Percentiles rank a stretch among this genome's conserved stretches.
phyloP scores from a whole-genome alignment of 306 rosid genomes.

The Quercus wislizeni region DNA sequence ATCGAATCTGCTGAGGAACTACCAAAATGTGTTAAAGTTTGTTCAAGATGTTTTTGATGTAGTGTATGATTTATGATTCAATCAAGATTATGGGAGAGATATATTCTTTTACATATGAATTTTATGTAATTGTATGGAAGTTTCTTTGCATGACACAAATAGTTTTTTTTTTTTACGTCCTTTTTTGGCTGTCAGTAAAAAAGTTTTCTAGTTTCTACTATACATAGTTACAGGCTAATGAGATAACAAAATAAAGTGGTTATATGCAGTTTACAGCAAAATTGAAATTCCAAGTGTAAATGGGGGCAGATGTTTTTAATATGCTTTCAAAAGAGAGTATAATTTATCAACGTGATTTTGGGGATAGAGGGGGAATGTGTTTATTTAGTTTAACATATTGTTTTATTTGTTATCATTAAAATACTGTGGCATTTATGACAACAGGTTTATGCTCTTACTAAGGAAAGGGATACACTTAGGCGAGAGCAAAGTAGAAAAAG shows the following conservation, averaged over 20 bases:
- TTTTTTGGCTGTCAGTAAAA: background rate
- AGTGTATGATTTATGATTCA: background rate
- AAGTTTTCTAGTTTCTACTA: background rate
- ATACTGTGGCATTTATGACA: constrained; percentile 27
- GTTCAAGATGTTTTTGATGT: background rate
- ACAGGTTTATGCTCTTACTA: constrained; percentile 92
- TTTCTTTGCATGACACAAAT: too few species aligned
- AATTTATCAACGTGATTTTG: background rate
- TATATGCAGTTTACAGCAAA: background rate
- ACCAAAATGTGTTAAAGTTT: background rate
- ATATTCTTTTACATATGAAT: background rate
- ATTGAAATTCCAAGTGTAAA: background rate
- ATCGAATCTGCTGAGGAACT: background rate
- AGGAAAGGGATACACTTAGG: constrained; percentile 94
- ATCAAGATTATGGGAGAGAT: background rate
- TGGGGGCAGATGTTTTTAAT: background rate
- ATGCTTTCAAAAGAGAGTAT: background rate
- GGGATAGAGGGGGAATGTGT: background rate
- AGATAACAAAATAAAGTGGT: background rate
- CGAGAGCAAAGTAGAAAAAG: constrained; percentile 94
- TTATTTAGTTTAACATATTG: constrained; percentile 1
- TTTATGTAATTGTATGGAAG: background rate
- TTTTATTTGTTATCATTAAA: constrained; percentile 10
- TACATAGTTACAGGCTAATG: background rate
- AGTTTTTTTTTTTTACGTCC: too few species aligned